Conservation (phyloP, 2,329 filamentous ascomycete species). For the Neoscytalidium dimidiatum region DNA sequence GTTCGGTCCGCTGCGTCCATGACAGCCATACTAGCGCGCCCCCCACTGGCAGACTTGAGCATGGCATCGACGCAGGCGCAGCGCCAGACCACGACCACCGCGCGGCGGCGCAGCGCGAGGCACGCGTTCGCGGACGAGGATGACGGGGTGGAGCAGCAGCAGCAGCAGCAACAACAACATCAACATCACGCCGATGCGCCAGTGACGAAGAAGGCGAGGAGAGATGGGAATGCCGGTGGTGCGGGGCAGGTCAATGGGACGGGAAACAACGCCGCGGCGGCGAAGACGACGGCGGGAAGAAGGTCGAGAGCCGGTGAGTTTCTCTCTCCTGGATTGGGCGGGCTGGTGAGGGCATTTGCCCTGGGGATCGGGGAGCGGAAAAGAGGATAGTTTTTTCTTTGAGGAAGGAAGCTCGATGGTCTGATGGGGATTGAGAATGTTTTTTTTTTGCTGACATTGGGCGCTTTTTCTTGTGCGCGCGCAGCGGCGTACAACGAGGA, state of each 20-base stretch:
- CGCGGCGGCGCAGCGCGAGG: conserved; percentile 50
- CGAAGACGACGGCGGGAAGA: conserved; percentile 34
- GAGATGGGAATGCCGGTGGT: conserved; percentile 21
- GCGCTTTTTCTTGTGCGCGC: conserved; percentile 18
- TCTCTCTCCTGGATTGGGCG: neutral
- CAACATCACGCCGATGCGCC: conserved; percentile 42
- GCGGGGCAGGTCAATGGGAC: neutral
- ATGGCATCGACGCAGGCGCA: conserved; percentile 48
- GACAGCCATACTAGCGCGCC: conserved; percentile 28
- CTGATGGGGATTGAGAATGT: too few species aligned
- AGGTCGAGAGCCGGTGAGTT: conserved; percentile 36
- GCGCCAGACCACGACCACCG: conserved; percentile 24
- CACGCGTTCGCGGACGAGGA: conserved; percentile 40
- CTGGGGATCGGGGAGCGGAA: too few species aligned
- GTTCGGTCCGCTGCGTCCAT: conserved; percentile 1
- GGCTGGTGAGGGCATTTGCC: neutral
- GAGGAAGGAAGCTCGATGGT: conserved; percentile 11
- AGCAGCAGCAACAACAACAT: too few species aligned
- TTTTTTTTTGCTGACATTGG: conserved; percentile 19
- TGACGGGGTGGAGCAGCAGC: neutral
- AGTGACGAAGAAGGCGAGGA: conserved; percentile 44
- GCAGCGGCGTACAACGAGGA: conserved; percentile 47
- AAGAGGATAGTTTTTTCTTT: too few species aligned
- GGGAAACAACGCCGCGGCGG: conserved; percentile 25
- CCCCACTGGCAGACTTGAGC: conserved; percentile 48